Percentiles rank a stretch among this genome's conserved stretches.
Conservation (phyloP, 1,284 basidiomycete species). For the Ustilago nuda region DNA sequence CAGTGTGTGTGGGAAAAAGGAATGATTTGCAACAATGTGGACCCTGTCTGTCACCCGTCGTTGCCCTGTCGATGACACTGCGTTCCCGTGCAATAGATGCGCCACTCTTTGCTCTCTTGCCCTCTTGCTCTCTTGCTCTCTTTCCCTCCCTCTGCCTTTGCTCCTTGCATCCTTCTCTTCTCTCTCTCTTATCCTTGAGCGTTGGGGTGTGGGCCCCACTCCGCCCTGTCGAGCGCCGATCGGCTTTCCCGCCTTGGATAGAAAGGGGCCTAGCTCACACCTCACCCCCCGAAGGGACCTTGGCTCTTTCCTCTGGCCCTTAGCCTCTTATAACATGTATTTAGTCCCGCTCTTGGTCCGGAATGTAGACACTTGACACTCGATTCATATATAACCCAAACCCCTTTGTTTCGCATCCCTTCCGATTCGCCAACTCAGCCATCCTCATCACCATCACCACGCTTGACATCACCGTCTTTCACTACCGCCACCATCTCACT, state of each 20-base stretch:
- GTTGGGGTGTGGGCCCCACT: background rate
- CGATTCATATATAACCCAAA: conserved; percentile 4
- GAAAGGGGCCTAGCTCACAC: too few species aligned
- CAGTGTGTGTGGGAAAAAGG: background rate
- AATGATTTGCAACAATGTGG: background rate
- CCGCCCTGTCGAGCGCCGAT: background rate
- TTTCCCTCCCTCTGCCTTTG: background rate
- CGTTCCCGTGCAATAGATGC: background rate
- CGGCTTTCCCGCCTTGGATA: too few species aligned
- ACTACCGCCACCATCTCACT: background rate
- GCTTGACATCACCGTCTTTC: background rate
- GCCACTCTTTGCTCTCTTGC: too few species aligned
- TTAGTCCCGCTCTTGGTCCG: too few species aligned
- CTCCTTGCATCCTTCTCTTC: conserved; percentile 1
- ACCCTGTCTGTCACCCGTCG: background rate
- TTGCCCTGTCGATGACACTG: background rate
- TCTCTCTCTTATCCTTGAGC: conserved; percentile 1
- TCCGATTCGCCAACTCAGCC: conserved; percentile 2
- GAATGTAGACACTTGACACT: background rate
- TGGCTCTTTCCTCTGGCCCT: background rate
- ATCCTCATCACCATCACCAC: background rate
- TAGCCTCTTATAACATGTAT: background rate
- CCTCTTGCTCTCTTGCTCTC: background rate
- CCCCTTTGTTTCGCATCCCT: background rate
- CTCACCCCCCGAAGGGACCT: too few species aligned